Evolutionary conservation across 176 grass and related monocot genomes (phyloP).

Genomic region (Cenchrus purpureus): DNA sequence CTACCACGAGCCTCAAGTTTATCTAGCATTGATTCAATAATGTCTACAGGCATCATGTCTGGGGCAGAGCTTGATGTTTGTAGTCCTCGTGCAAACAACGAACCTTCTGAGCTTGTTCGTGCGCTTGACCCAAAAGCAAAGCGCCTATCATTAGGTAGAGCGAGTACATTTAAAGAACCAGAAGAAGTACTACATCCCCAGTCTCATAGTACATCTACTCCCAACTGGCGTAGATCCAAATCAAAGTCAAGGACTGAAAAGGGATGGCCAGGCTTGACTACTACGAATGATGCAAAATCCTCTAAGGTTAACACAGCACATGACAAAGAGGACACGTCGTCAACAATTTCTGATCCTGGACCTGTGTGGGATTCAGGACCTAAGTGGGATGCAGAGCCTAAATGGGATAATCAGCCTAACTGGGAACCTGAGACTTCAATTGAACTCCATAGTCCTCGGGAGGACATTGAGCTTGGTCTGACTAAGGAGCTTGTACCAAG

Average conservation of each 20-base stretch:
- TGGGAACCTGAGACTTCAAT: slow-evolving; percentile 77
- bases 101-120: slow-evolving; percentile 88
- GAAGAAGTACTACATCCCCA: slow-evolving; percentile 94
- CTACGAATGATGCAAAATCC: slow-evolving; percentile 60
- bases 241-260: slow-evolving; percentile 89
- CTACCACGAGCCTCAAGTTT: slow-evolving; percentile 91
- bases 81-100: slow-evolving; percentile 67
- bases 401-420: slow-evolving; percentile 72
- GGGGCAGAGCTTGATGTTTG: slow-evolving; percentile 59
- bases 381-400: slow-evolving; percentile 84
- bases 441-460: slow-evolving; percentile 52
- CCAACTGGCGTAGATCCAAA: slow-evolving; percentile 88
- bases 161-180: slow-evolving; percentile 70
- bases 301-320: slow-evolving; percentile 63
- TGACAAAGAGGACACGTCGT: slow-evolving; percentile 94
- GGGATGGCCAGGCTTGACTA: slow-evolving; percentile 55
- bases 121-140: slow-evolving; percentile 85
- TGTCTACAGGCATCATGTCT: slow-evolving; percentile 78
- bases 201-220: slow-evolving; percentile 71
- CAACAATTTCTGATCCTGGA: slow-evolving; percentile 92
- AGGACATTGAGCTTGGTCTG: slow-evolving; percentile 67
- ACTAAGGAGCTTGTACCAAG: slow-evolving; percentile 85
- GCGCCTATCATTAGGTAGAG: slow-evolving; percentile 79
- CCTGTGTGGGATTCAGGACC: slow-evolving; percentile 88
- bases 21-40: slow-evolving; percentile 95